These are phyloP conservation scores for Trichoderma citrinoviride DNA, from an alignment of 2,329 filamentous ascomycete species.

Conservation along the genomic window DNA sequence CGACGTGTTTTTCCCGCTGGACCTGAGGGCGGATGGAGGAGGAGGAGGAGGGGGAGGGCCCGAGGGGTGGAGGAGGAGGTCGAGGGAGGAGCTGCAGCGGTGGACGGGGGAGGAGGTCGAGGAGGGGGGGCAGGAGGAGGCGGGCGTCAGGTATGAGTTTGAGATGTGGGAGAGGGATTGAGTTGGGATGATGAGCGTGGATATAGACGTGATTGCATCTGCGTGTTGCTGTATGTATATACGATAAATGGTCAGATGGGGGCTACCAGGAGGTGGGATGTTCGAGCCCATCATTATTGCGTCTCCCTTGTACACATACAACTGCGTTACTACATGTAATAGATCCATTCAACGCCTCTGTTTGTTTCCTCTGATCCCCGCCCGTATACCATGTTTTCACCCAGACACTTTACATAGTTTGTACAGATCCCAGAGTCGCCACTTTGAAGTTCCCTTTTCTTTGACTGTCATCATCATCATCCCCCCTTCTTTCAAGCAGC, in stretches of 20 bases:
- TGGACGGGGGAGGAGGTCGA: slow-evolving; percentile 66
- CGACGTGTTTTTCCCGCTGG: slow-evolving; percentile 70
- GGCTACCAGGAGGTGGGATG: slow-evolving; percentile 13
- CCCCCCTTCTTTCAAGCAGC: neutral
- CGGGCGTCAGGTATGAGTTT: slow-evolving; percentile 65
- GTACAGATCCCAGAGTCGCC: neutral
- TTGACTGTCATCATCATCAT: neutral
- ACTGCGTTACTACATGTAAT: neutral
- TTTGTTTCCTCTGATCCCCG: neutral
- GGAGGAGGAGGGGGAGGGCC: slow-evolving; percentile 51
- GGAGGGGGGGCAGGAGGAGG: slow-evolving; percentile 59
- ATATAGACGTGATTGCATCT: slow-evolving; percentile 2
- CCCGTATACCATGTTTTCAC: neutral
- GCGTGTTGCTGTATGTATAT: too few species aligned
- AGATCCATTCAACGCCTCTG: neutral
- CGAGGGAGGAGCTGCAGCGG: slow-evolving; percentile 52
- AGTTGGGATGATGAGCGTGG: neutral
- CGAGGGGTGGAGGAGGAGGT: slow-evolving; percentile 52
- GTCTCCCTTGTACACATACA: neutral
- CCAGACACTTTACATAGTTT: neutral
- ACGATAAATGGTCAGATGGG: neutral
- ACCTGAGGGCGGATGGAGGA: slow-evolving; percentile 42
- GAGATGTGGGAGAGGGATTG: slow-evolving; percentile 66
- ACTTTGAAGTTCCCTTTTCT: neutral
- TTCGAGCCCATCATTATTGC: neutral